A percentile compares a stretch with the other conserved stretches of the same genome.
Evolutionary conservation across 169 alveolate genomes (phyloP).

Genomic region (Eimeria zaria): DNA sequence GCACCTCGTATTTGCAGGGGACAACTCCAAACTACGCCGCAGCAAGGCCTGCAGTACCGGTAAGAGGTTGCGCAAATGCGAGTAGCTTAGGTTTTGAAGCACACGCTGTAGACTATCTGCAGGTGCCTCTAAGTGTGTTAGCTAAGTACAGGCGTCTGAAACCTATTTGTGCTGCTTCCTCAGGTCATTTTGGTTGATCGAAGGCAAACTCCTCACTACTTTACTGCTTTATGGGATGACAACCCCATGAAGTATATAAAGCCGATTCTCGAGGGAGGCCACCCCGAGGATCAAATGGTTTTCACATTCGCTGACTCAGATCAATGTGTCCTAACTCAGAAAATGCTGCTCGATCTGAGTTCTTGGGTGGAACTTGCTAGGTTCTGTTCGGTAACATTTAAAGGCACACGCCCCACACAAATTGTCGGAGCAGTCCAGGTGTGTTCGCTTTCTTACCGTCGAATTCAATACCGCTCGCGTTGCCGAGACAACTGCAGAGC

Average conservation of each 20-base stretch:
- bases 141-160: not conserved
- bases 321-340: conserved; percentile 14
- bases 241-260: conserved; percentile 2
- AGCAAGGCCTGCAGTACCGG: conserved; percentile 60
- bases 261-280: conserved; percentile 55
- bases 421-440: conserved; percentile 61
- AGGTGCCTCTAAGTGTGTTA: not conserved
- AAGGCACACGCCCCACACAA: conserved; percentile 32
- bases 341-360: not conserved
- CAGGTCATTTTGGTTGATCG: conserved; percentile 62
- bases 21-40: conserved; percentile 68
- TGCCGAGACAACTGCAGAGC: not conserved
- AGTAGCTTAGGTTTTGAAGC: not conserved
- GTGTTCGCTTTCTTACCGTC: not conserved
- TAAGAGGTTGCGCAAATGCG: not conserved
- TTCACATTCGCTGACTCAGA: conserved; percentile 53
- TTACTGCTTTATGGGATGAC: conserved; percentile 41
- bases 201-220: conserved; percentile 26
- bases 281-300: conserved; percentile 62
- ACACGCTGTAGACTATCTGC: not conserved
- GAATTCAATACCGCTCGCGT: not conserved
- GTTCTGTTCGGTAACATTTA: conserved; percentile 54
- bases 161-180: not conserved
- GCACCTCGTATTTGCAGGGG: conserved; percentile 62
- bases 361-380: conserved; percentile 66